Evolutionary conservation across 495 filamentous ascomycete species (phyloP), one percentile per base, ranked within the genome.

Genomic region (Penicillium cinerascens): DNA sequence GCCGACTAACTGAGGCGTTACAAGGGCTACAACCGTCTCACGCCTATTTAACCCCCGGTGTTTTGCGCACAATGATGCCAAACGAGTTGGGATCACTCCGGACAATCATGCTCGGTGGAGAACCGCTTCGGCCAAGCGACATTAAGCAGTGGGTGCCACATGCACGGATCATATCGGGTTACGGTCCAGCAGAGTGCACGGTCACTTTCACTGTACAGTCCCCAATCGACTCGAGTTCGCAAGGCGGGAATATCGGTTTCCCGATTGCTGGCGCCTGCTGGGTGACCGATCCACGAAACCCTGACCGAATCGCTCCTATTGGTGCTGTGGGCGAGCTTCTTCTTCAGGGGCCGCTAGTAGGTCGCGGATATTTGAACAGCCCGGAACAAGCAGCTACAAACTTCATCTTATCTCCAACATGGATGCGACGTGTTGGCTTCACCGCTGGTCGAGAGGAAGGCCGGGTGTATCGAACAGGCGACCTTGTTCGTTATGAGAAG

Each of bases 121-220:
- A 78, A 46, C 62, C 75, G 4, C 63, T 82, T 59, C 54, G 68
- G 1, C 57, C 67, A 38, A 65, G 68, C 17, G 50, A 72, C 33
- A 50, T 78, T 6, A 43, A 54, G 6, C 63, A 55, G 8, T 83
- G 81, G 82, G 72, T 69, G 7, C 63, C 65, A 15, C 63, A 64
- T 17, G 56, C 69, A 16, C 66, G 55, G 41, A 65, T 78, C 18
- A 52, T 79, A 25, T 78, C 79, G 43, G 74, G 64, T 2, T 85
- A 85, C 55, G 82, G 82, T 0, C 82, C 82, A 0, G 67, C 64
- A 1, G 80, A 82, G 59, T 73, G 65, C 52, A 45, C 51, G 11
- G 44, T 49, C 16, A 48, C 48, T 20, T 42, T 27, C 8, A 27
- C 25, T 27, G 25, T 27, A 8, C 25, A 27, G 25, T 27, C 23